These are phyloP conservation scores for Cryptosporidium sp. DNA, from an alignment of 169 alveolate genomes.

Conservation along the genomic window DNA sequence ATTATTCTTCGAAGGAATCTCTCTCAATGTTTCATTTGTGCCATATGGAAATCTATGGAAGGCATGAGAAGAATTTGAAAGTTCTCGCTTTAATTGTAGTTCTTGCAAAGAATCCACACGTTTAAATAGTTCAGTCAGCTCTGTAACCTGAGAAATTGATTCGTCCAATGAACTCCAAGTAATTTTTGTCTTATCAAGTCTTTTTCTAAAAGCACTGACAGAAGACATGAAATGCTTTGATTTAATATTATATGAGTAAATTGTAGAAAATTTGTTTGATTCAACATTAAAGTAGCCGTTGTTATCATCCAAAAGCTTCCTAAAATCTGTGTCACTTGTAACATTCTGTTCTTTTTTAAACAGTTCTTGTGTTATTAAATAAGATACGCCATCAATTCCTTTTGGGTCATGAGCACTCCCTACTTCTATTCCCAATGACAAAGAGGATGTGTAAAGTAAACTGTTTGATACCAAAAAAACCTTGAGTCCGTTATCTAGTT, in stretches of 20 bases:
- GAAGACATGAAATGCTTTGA: slow-evolving; percentile 20
- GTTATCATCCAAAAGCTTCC: slow-evolving; percentile 29
- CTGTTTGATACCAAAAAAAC: slow-evolving; percentile 47
- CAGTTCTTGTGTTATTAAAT: slow-evolving; percentile 20
- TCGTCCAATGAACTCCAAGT: slow-evolving; percentile 4
- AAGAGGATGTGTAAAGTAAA: slow-evolving; percentile 23
- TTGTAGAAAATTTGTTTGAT: neutral
- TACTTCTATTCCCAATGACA: slow-evolving; percentile 44
- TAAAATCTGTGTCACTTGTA: slow-evolving; percentile 10
- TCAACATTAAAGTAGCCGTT: slow-evolving; percentile 51
- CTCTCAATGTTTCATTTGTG: slow-evolving; percentile 38
- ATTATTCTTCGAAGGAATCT: slow-evolving; percentile 11
- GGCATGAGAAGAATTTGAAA: slow-evolving; percentile 21
- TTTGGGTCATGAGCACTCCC: slow-evolving; percentile 31
- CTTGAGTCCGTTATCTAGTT: slow-evolving; percentile 21
- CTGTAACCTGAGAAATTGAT: slow-evolving; percentile 9
- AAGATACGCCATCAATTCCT: slow-evolving; percentile 32
- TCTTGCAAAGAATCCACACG: slow-evolving; percentile 9
- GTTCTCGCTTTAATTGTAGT: slow-evolving; percentile 11
- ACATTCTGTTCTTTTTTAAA: slow-evolving; percentile 1
- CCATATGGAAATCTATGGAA: slow-evolving; percentile 59
- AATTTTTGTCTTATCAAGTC: neutral
- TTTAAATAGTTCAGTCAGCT: neutral
- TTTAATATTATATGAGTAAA: slow-evolving; percentile 45
- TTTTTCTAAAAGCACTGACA: slow-evolving; percentile 1